These are phyloP conservation scores for Yamadazyma endophytica DNA, from an alignment of 805 yeast genomes.

Conservation along the genomic window DNA sequence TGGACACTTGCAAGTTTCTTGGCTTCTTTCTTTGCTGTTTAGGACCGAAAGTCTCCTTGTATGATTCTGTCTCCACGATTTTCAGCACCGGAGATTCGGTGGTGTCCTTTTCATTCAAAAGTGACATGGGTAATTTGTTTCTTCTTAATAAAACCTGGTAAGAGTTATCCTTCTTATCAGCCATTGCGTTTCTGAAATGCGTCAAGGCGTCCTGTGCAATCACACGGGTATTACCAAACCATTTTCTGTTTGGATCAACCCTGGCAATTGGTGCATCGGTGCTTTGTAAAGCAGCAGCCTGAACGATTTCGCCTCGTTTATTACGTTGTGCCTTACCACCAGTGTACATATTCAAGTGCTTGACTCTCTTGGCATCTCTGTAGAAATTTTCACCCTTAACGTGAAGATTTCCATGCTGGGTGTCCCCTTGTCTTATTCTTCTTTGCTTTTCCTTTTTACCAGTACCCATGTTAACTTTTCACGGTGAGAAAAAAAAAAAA, in stretches of 20 bases:
- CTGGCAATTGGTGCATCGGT: constrained; percentile 87
- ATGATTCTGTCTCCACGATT: constrained; percentile 87
- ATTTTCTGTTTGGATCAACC: constrained; percentile 91
- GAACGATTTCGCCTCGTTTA: constrained; percentile 79
- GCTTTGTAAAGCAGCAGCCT: constrained; percentile 85
- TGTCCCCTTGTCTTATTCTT: constrained; percentile 75
- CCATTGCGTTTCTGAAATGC: constrained; percentile 92
- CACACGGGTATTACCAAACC: constrained; percentile 98
- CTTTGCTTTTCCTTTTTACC: constrained; percentile 89
- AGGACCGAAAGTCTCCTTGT: constrained; percentile 83
- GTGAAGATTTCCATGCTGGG: constrained; percentile 84
- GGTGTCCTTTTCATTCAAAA: constrained; percentile 82
- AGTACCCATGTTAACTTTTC: constrained; percentile 74
- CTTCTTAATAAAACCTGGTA: constrained; percentile 85
- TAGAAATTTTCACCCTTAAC: constrained; percentile 97
- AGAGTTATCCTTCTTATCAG: constrained; percentile 73
- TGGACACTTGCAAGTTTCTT: constrained; percentile 64
- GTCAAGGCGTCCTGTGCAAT: constrained; percentile 94
- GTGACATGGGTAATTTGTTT: constrained; percentile 93
- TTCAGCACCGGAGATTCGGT: constrained; percentile 72
- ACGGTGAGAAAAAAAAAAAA: constrained; percentile 1
- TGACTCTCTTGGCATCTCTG: constrained; percentile 88
- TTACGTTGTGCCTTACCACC: constrained; percentile 84
- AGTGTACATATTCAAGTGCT: constrained; percentile 88
- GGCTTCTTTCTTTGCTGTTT: constrained; percentile 93